phyloP scores from a whole-genome alignment of 2,329 filamentous ascomycete genomes.

The Ascocoryne sarcoides region DNA sequence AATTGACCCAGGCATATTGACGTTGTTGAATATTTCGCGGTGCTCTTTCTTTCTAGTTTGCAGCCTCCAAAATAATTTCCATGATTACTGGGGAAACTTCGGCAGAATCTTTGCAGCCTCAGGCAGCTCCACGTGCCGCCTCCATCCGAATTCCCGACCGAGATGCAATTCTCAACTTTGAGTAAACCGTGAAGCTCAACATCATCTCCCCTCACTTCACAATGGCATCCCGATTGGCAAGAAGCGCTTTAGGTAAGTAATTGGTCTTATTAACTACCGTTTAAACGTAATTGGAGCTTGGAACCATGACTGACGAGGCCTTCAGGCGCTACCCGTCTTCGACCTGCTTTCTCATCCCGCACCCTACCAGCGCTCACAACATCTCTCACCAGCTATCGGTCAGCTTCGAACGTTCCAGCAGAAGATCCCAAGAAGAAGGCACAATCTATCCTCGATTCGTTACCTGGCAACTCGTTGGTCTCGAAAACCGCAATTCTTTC shows the following conservation, averaged over 20 bases:
- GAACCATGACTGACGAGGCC: conserved; percentile 34
- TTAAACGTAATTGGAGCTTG: conserved; percentile 17
- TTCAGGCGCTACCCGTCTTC: conserved; percentile 72
- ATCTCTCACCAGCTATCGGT: conserved; percentile 56
- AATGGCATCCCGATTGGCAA: conserved; percentile 98
- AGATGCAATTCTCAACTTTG: conserved; percentile 20
- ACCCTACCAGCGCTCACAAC: conserved; percentile 65
- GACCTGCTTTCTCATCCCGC: conserved; percentile 69
- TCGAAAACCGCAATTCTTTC: conserved; percentile 98
- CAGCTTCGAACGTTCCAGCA: conserved; percentile 67
- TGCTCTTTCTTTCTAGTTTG: conserved; percentile 1
- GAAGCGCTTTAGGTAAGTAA: conserved; percentile 84
- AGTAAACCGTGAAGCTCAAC: conserved; percentile 29
- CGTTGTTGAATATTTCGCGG: not conserved
- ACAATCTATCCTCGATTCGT: conserved; percentile 84
- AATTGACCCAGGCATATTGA: conserved; percentile 23
- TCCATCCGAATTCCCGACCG: conserved; percentile 19
- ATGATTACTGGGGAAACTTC: no score
- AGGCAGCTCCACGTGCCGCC: no score
- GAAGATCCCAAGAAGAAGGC: conserved; percentile 96
- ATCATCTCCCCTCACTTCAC: conserved; percentile 52
- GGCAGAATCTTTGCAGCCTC: no score
- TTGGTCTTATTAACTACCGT: conserved; percentile 7
- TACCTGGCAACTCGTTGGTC: conserved; percentile 84
- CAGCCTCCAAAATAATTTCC: conserved; percentile 5